These are phyloP conservation scores for Coffea humblotiana DNA, from an alignment of 305 asterid genomes.

Conservation along the genomic window DNA sequence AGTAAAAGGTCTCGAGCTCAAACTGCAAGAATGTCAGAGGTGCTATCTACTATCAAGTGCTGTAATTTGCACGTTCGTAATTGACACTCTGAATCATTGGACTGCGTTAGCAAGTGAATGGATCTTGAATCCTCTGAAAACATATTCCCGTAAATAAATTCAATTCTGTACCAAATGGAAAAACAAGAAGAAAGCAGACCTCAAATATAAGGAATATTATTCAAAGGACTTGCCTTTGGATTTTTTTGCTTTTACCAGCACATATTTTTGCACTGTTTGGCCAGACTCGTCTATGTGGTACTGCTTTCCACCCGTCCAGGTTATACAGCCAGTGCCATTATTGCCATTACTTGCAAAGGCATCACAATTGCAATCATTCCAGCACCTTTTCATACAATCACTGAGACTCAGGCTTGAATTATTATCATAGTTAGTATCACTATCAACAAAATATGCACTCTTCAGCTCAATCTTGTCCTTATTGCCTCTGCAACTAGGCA, in stretches of 20 bases:
- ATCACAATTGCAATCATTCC: slow-evolving; percentile 30
- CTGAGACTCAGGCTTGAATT: slow-evolving; percentile 20
- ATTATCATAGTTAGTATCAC: background rate
- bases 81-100: too few species aligned
- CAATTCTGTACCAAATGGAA: background rate
- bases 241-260: slow-evolving; percentile 16
- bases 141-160: too few species aligned
- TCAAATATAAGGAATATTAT: background rate
- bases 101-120: too few species aligned
- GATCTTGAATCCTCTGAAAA: too few species aligned
- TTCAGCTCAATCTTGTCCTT: slow-evolving; percentile 9
- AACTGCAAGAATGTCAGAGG: too few species aligned
- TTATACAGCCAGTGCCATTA: slow-evolving; percentile 24
- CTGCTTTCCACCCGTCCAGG: slow-evolving; percentile 7
- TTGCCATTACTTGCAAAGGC: background rate
- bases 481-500: slow-evolving; percentile 21
- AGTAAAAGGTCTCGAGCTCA: too few species aligned
- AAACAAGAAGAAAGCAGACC: background rate
- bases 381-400: slow-evolving; percentile 30
- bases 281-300: slow-evolving; percentile 14
- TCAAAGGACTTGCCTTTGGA: slow-evolving; percentile 6
- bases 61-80: too few species aligned
- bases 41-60: too few species aligned
- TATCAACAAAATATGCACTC: slow-evolving; percentile 13
- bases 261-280: background rate